Base-by-base conservation (phyloP, 2,329 filamentous ascomycete genomes). In the Fusarium hostae region DNA sequence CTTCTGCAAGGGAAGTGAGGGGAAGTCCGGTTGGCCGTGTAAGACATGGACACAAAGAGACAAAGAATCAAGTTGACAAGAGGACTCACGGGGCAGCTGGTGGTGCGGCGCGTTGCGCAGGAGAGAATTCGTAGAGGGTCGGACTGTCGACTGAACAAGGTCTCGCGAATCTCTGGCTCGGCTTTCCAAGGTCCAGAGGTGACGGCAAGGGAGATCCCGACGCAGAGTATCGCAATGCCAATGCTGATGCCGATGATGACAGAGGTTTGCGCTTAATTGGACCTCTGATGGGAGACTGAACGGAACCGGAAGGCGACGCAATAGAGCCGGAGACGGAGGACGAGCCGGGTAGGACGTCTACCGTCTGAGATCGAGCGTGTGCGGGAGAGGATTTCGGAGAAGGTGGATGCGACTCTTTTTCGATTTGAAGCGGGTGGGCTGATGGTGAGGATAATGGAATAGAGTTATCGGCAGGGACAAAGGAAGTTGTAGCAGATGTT, bases 211-310 rank as follows among this genome's bases (percentile, higher is more conserved):
- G 55, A 39, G 72, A 76, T 43, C 69, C 70, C 26, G 77, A 75
- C 39, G 74, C 76, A 39, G 74, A 78, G 63, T 70, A 76, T 64
- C 74, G 76, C 62, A 73, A 63, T 44, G 70, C 73, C 39, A 73
- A 59, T 50, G 63, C 62, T 52, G 71, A 76, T 40, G 69, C 87
- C 35, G 86, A 85, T 11, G 83, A 81, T 45, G 89, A 89, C 67
- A 91, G 78, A 59, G 89, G 89, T 81, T 91, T 91, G 69, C 89
- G 85, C 77, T 86, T 86, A 80, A 91, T 87, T 69, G 82, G 78
- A 44, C 74, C 76, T 32, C 63, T 68, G 62, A 73, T 62, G 65
- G 73, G 68, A 59, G 73, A 70, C 35, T 64, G 60, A 47, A 72
- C 66, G 50, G 68, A 66, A 60, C 59, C 39, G 41, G 59, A 51